Evolutionary conservation across 768 basidiomycete genomes (phyloP).

Genomic region (Tricholomella constricta): DNA sequence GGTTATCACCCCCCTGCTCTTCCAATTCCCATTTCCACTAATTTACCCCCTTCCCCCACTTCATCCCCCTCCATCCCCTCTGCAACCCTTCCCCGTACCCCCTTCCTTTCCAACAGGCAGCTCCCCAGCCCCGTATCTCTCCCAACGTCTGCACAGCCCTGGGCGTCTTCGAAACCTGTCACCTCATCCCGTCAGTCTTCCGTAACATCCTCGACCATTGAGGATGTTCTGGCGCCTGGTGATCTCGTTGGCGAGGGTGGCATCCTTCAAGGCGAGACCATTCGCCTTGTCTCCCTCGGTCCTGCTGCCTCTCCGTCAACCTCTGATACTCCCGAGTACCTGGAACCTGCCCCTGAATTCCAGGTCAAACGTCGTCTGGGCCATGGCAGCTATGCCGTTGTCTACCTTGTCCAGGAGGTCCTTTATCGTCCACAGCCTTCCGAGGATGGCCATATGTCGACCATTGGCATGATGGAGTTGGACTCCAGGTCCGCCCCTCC

Average conservation of each 20-base stretch:
- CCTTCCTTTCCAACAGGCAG: constrained; percentile 39
- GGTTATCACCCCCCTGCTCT: constrained; percentile 23
- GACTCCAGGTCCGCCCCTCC: constrained; percentile 38
- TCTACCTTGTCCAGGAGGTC: constrained; percentile 87
- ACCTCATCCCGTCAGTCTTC: constrained; percentile 36
- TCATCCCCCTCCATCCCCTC: constrained; percentile 38
- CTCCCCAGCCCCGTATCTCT: constrained; percentile 30
- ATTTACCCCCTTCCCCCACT: constrained; percentile 35
- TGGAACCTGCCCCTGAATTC: constrained; percentile 64
- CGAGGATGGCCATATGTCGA: constrained; percentile 60
- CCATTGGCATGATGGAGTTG: constrained; percentile 56
- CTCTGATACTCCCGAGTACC: constrained; percentile 32
- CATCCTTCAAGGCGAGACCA: constrained; percentile 63
- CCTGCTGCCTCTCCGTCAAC: constrained; percentile 31
- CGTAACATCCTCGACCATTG: constrained; percentile 40
- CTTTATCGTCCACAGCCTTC: constrained; percentile 48
- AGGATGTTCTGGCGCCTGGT: constrained; percentile 71
- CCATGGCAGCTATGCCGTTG: constrained; percentile 90
- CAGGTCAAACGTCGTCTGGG: constrained; percentile 87
- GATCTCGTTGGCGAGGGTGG: constrained; percentile 74
- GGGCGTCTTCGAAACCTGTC: constrained; percentile 26
- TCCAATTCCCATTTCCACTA: constrained; percentile 32
- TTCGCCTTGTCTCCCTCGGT: constrained; percentile 57
- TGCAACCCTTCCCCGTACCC: constrained; percentile 38
- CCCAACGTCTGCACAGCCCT: constrained; percentile 23